Evolutionary conservation across 768 basidiomycete genomes (phyloP).

Genomic region (Clathrus columnatus): DNA sequence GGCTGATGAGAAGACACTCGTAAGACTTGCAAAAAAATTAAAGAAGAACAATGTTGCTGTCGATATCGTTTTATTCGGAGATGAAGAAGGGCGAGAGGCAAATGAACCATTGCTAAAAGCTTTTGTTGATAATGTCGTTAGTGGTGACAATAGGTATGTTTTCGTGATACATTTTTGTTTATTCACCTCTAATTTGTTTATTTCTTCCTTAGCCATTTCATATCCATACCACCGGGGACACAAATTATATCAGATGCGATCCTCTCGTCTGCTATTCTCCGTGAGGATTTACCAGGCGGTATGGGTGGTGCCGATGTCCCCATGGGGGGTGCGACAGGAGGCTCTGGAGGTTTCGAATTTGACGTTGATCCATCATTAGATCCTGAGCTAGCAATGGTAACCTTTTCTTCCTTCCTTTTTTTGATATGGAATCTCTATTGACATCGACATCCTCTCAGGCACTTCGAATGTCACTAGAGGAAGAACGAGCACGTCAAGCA

Average conservation of each 20-base stretch:
- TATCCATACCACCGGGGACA: constrained; percentile 68
- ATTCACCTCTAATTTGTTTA: neutral
- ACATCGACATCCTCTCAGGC: constrained; percentile 42
- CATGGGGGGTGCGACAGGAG: constrained; percentile 37
- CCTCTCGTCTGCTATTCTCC: constrained; percentile 71
- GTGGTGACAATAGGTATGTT: constrained; percentile 79
- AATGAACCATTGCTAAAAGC: constrained; percentile 59
- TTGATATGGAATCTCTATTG: neutral
- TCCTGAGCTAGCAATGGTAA: constrained; percentile 93
- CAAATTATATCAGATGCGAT: constrained; percentile 75
- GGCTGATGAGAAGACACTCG: constrained; percentile 66
- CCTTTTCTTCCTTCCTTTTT: constrained; percentile 15
- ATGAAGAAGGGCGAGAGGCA: constrained; percentile 49
- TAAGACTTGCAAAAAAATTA: constrained; percentile 89
- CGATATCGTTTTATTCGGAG: constrained; percentile 86
- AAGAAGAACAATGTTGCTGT: constrained; percentile 99
- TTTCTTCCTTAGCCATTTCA: constrained; percentile 53
- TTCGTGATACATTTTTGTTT: neutral
- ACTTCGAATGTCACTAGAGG: constrained; percentile 94
- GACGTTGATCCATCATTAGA: constrained; percentile 93
- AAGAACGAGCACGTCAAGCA: constrained; percentile 74
- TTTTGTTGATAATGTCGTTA: constrained; percentile 77
- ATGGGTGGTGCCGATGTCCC: constrained; percentile 32
- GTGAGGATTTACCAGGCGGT: constrained; percentile 56
- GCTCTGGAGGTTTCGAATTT: constrained; percentile 64